Evolutionary conservation across 768 basidiomycete genomes (phyloP).

Genomic region (Pluteus cervinus): DNA sequence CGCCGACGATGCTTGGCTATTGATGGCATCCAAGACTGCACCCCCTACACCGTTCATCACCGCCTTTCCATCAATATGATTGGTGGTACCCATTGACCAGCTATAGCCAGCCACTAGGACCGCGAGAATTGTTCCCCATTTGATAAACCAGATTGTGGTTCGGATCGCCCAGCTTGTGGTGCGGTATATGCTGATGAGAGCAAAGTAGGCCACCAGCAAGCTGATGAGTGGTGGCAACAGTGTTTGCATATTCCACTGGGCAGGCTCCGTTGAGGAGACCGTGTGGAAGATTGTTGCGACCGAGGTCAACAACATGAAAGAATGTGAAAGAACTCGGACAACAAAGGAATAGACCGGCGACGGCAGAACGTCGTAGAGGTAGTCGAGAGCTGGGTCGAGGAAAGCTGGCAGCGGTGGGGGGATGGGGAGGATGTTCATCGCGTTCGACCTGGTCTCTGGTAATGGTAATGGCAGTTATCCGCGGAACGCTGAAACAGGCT

Average conservation of each 20-base stretch:
- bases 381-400: constrained; percentile 49
- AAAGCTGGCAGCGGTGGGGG: constrained; percentile 37
- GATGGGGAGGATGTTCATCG: constrained; percentile 18
- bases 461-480: not conserved
- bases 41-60: constrained; percentile 6
- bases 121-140: constrained; percentile 66
- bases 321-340: constrained; percentile 44
- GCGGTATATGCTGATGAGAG: constrained; percentile 71
- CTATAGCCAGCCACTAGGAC: constrained; percentile 46
- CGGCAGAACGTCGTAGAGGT: constrained; percentile 50
- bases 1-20: constrained; percentile 26
- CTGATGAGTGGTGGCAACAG: constrained; percentile 71
- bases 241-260: constrained; percentile 61
- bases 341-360: constrained; percentile 47
- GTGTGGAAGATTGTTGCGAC: constrained; percentile 41
- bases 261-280: constrained; percentile 43
- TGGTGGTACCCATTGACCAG: constrained; percentile 35
- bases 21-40: constrained; percentile 18
- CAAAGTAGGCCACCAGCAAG: constrained; percentile 67
- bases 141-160: constrained; percentile 61
- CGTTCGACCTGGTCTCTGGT: constrained; percentile 5
- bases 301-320: constrained; percentile 43
- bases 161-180: constrained; percentile 73
- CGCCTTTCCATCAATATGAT: constrained; percentile 4
- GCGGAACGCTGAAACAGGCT: too few relatives aligned